Base-by-base conservation (phyloP, 2,329 filamentous ascomycete genomes). In the Didymella arachidicola region DNA sequence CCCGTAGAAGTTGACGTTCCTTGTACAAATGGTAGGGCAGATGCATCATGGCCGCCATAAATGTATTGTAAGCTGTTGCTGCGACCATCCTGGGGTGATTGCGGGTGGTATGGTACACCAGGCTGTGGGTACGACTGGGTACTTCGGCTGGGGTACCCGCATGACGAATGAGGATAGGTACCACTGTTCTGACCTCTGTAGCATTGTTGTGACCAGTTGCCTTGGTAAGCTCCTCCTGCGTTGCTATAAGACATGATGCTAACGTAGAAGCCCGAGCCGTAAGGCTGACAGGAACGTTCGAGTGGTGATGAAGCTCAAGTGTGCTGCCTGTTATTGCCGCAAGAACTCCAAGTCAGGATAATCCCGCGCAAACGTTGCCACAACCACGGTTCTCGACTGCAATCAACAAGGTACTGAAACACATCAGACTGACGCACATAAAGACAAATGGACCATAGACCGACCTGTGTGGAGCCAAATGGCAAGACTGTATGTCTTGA, bases 241-340 rank as follows among this genome's bases (percentile, higher is more conserved):
- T 19, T 41, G n/a, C 38, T 4, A 18, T 49, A 49, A 44, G 16
- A 49, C 56, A 59, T 59, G 39, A 26, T 59, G 30, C 45, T 29
- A n/a, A 42, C 2, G 11, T 18, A 7, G 34, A n/a, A 11, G 7
- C 7, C 22, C 19, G 18, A 32, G 32, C 19, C 11, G 18, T 3
- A n/a, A 8, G 27, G 30, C 12, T 32, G 38, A 43, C 16, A 19
- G 11, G 4, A 25, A 19, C 2, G 11, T 18, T 36, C 11, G 19
- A 22, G 25, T n/a, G 32, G n/a, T 39, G 8, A 45, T 18, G 19
- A 25, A 18, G 39, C 19, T 14, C 6, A 3, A 32, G 7, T 2
- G 27, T 11, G 27, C 29, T 12, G 22, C 3, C 32, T 27, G 10
- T 27, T 26, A 2, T 27, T 27, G 32, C 19, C 18, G 12, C 12